Evolutionary conservation across 1,284 basidiomycete genomes (phyloP), one percentile per base, ranked within the genome.

Genomic region (Marasmius fiardii): DNA sequence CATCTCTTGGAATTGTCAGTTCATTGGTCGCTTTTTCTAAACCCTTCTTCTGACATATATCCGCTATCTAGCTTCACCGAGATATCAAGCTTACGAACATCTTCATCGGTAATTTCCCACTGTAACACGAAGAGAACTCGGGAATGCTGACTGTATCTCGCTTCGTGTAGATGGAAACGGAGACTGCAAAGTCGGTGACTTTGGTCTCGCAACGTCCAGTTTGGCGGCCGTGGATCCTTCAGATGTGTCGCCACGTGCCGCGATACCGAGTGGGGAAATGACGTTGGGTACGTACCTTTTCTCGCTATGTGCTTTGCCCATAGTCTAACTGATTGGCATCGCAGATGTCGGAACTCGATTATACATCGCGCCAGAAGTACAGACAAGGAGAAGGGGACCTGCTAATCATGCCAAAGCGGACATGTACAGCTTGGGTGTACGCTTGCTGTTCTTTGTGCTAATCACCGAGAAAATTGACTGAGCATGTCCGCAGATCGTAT

Each of bases 181-280:
- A 4, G 92, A 97, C 63, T 88, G 91, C 76, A 88, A 97, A 92
- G 86, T 98, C 49, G 95, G 95, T 23, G 95, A 98, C 71, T 98
- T 98, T 67, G 95, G 95, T 34, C 78, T 98, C 16, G 92, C 90
- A 1, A 95, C 93, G 0, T 92, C 91, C 1, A 91, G 89, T 67
- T 75, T 92, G 34, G 85, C 86, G 1, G 84, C 85, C 26, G 83
- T 88, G 1, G 90, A 91, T 58, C 80, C 86, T 10, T 81, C 85
- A 0, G 82, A 88, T 64, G 70, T 85, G 18, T 78, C 81, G 6
- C 76, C 76, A 4, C 74, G 74, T 54, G 65, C 72, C 3, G 65
- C 71, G 50, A 68, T 71, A 48, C 65, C 75, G 43, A 80, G 88
- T 58, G 71, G 78, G 5, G 90, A 92, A 49, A 81, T 92, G 77